phyloP scores from a whole-genome alignment of 2,329 filamentous ascomycete species.

The Biscogniauxia mediterranea region DNA sequence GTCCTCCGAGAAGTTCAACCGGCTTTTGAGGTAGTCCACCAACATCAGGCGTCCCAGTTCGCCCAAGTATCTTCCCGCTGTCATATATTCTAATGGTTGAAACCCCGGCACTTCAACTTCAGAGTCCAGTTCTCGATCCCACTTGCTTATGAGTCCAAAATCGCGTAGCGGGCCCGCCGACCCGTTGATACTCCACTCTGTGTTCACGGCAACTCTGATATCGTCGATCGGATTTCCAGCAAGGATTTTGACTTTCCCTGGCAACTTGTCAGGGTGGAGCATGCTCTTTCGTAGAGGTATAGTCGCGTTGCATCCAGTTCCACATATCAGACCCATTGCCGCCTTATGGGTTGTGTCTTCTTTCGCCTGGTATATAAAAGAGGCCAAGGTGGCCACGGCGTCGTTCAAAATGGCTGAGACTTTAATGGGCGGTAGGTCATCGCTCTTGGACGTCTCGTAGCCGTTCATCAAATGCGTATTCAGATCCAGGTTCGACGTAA shows the following conservation, averaged over 20 bases:
- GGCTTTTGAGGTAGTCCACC: constrained; percentile 58
- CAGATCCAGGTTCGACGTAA: constrained; percentile 59
- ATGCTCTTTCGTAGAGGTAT: constrained; percentile 65
- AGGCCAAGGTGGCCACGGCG: constrained; percentile 74
- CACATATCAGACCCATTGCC: constrained; percentile 77
- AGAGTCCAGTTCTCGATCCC: constrained; percentile 67
- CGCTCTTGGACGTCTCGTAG: constrained; percentile 50
- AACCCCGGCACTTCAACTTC: constrained; percentile 71
- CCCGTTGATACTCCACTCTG: constrained; percentile 80
- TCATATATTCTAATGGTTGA: constrained; percentile 84
- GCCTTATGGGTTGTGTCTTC: constrained; percentile 61
- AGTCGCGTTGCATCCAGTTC: constrained; percentile 79
- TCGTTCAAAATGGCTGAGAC: constrained; percentile 81
- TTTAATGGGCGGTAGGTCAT: constrained; percentile 60
- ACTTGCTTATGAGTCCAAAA: constrained; percentile 62
- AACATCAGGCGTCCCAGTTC: constrained; percentile 72
- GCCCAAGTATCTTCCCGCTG: constrained; percentile 72
- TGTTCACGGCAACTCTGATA: constrained; percentile 74
- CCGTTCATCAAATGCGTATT: constrained; percentile 57
- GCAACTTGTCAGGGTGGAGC: constrained; percentile 63
- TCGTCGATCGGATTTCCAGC: constrained; percentile 46
- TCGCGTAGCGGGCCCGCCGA: constrained; percentile 65
- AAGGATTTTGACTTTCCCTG: constrained; percentile 46
- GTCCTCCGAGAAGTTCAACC: constrained; percentile 38
- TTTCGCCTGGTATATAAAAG: constrained; percentile 70